Evolutionary conservation across 371 early-diverging fungal species (phyloP).

Genomic region (Gilbertella persicaria): DNA sequence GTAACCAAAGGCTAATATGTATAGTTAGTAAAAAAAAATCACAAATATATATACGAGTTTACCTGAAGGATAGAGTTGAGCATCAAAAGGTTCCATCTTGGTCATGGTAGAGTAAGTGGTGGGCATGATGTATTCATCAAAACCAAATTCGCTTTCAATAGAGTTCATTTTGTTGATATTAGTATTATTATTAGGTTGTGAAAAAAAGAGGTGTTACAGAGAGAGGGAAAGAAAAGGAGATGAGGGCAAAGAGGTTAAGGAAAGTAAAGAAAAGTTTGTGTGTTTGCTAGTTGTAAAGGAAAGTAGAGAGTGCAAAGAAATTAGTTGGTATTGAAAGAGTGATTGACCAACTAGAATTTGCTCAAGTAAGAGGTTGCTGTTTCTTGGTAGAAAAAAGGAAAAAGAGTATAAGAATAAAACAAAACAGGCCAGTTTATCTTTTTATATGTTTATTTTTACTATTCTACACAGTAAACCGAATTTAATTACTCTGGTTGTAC

Average conservation of each 20-base stretch:
- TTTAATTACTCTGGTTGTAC: constrained; percentile 20
- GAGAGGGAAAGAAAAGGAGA: constrained; percentile 1
- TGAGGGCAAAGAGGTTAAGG: constrained; percentile 5
- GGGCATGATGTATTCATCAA: constrained; percentile 54
- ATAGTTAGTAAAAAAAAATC: constrained; percentile 7
- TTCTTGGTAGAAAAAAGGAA: constrained; percentile 4
- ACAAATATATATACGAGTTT: constrained; percentile 9
- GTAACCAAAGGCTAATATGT: constrained; percentile 26
- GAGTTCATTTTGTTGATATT: constrained; percentile 18
- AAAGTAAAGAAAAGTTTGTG: constrained; percentile 7
- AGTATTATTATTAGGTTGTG: background rate
- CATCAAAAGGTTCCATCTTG: constrained; percentile 43
- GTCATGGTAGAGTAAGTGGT: constrained; percentile 35
- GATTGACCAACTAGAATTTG: constrained; percentile 18
- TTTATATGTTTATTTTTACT: constrained; percentile 2
- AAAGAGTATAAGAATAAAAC: constrained; percentile 11
- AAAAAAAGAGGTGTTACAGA: background rate
- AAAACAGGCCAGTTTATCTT: background rate
- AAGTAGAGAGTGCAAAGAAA: constrained; percentile 8
- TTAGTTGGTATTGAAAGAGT: constrained; percentile 17
- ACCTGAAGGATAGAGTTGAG: constrained; percentile 47
- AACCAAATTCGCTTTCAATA: constrained; percentile 44
- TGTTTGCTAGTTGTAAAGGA: constrained; percentile 15
- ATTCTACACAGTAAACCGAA: constrained; percentile 5
- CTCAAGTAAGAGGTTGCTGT: background rate